These are phyloP conservation scores for Vicia villosa DNA, from an alignment of 306 rosid species.

Conservation along the genomic window DNA sequence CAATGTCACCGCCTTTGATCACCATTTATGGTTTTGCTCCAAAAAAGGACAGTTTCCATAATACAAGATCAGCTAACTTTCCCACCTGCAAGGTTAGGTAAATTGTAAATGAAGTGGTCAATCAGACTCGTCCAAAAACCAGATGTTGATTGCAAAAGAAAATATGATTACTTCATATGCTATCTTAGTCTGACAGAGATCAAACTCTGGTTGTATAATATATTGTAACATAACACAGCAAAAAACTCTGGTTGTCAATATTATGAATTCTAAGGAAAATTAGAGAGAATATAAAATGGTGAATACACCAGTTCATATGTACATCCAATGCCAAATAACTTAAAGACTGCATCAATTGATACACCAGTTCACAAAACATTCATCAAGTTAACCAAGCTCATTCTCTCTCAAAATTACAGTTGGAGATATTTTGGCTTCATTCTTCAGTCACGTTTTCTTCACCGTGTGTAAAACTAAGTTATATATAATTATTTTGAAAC, in stretches of 20 bases:
- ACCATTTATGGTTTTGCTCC: slow-evolving; percentile 97
- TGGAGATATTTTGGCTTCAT: too few relatives aligned
- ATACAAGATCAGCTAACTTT: slow-evolving; percentile 90
- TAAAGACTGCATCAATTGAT: too few relatives aligned
- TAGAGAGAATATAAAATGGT: background rate
- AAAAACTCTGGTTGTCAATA: background rate
- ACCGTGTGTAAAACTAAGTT: too few relatives aligned
- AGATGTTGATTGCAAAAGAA: background rate
- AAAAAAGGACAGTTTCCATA: slow-evolving; percentile 94
- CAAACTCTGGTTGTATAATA: background rate
- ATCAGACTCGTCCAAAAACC: slow-evolving; percentile 4
- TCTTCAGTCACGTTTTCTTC: too few relatives aligned
- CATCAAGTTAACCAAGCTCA: too few relatives aligned
- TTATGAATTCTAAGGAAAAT: slow-evolving; percentile 12
- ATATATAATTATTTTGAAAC: too few relatives aligned
- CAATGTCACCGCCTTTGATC: slow-evolving; percentile 87
- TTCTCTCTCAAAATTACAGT: too few relatives aligned
- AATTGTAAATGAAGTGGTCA: slow-evolving; percentile 7
- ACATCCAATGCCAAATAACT: too few relatives aligned
- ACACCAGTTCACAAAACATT: too few relatives aligned
- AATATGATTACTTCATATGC: background rate
- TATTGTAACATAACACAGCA: background rate
- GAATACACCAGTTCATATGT: too few relatives aligned
- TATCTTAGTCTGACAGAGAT: background rate
- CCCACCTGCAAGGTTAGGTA: slow-evolving; percentile 58